Conservation (phyloP, 164 flowering plant species). For the Nymphaea thermarum region DNA sequence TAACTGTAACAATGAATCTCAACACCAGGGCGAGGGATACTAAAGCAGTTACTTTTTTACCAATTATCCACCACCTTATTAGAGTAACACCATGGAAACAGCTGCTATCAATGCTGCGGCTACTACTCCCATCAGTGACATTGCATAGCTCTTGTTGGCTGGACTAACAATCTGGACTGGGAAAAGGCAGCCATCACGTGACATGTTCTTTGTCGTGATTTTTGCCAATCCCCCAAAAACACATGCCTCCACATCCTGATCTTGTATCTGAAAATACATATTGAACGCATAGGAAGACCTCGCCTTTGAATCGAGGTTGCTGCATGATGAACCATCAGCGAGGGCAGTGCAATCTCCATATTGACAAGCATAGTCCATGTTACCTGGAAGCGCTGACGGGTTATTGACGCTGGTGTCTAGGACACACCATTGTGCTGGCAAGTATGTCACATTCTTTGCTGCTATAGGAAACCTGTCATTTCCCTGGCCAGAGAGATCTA, state of each 20-base stretch:
- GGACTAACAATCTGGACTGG: conserved; percentile 48
- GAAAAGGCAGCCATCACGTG: conserved; percentile 40
- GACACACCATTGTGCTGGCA: conserved; percentile 56
- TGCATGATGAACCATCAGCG: conserved; percentile 57
- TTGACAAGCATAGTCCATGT: conserved; percentile 58
- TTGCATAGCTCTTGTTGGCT: not conserved
- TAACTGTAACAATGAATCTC: too few species aligned
- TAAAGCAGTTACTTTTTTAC: too few species aligned
- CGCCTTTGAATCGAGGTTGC: conserved; percentile 26
- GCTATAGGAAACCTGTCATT: conserved; percentile 31
- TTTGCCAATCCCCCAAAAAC: conserved; percentile 57
- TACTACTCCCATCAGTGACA: not conserved
- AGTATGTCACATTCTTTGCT: conserved; percentile 57
- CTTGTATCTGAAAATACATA: conserved; percentile 59
- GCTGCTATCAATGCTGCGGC: not conserved
- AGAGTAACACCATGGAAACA: not conserved
- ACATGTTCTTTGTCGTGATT: conserved; percentile 31
- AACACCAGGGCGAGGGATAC: too few species aligned
- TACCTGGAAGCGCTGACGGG: conserved; percentile 12
- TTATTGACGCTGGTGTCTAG: conserved; percentile 21
- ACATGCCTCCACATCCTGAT: conserved; percentile 58
- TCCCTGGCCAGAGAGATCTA: conserved; percentile 58
- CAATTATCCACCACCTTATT: too few species aligned
- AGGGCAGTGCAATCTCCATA: conserved; percentile 59
- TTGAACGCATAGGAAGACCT: conserved; percentile 82